Percentiles rank a stretch among this genome's conserved stretches.
Evolutionary conservation across 495 filamentous ascomycete species (phyloP).

Genomic region (Aspergillus homomorphus): DNA sequence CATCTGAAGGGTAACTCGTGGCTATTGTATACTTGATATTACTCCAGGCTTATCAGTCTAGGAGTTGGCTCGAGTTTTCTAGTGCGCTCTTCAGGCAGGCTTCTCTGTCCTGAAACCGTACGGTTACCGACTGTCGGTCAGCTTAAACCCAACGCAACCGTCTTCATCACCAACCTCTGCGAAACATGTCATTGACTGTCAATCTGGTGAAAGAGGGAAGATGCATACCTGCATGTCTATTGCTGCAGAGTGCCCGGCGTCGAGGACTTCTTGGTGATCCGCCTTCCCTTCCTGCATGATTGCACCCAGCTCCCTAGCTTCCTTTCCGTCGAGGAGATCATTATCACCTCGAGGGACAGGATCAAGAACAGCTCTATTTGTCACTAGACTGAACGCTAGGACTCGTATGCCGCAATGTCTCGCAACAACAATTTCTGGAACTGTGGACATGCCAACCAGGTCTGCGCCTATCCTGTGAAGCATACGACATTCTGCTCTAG

Average conservation of each 20-base stretch:
- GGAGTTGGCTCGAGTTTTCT: no score
- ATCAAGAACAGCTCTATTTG: constrained; percentile 66
- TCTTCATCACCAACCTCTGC: constrained; percentile 41
- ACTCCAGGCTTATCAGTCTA: no score
- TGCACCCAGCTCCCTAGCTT: constrained; percentile 48
- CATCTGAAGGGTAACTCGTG: no score
- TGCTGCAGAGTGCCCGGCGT: constrained; percentile 60
- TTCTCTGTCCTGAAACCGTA: no score
- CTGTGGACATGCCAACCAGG: constrained; percentile 76
- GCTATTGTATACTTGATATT: background rate
- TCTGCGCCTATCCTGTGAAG: constrained; percentile 64
- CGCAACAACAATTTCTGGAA: constrained; percentile 73
- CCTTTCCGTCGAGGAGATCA: constrained; percentile 36
- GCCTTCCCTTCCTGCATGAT: constrained; percentile 64
- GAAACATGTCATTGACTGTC: constrained; percentile 19
- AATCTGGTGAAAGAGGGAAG: background rate
- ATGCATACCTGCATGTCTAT: constrained; percentile 62
- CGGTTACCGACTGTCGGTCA: background rate
- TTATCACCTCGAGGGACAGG: constrained; percentile 61
- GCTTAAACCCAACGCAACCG: constrained; percentile 21
- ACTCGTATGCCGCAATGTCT: constrained; percentile 67
- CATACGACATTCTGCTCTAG: constrained; percentile 74
- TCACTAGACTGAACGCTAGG: constrained; percentile 74
- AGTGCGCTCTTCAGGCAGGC: no score
- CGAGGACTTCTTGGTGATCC: constrained; percentile 69